These are phyloP conservation scores for Rhodamnia argentea DNA, from an alignment of 345 rosid genomes.

Conservation along the genomic window DNA sequence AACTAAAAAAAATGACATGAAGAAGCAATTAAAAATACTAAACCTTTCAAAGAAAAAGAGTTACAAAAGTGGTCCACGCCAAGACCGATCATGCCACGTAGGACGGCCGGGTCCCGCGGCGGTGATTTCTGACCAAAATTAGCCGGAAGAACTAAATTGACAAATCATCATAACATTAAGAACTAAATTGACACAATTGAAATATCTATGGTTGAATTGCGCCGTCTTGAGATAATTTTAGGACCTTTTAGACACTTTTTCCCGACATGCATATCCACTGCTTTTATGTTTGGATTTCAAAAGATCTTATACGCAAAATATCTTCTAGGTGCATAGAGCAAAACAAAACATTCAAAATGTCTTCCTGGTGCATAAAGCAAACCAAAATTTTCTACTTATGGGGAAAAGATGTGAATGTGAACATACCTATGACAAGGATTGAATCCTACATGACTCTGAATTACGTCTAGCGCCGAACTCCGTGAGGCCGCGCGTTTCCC, in stretches of 20 bases:
- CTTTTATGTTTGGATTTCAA: not conserved
- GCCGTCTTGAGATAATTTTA: fast-evolving
- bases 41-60: not conserved
- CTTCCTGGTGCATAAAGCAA: not conserved
- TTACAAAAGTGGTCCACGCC: too few relatives aligned
- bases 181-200: not conserved
- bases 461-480: not conserved
- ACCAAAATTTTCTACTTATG: not conserved
- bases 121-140: not conserved
- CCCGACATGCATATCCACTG: not conserved
- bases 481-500: too few relatives aligned
- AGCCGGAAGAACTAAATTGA: not conserved
- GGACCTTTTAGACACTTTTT: not conserved
- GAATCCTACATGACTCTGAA: not conserved
- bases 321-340: not conserved
- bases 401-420: not conserved
- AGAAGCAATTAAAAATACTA: not conserved
- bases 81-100: not conserved
- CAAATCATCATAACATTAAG: fast-evolving
- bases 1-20: not conserved
- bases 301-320: not conserved
- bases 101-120: fast-evolving
- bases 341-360: too few relatives aligned
- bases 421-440: not conserved
- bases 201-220: not conserved